These are phyloP conservation scores for Gossypium australe DNA, from an alignment of 345 rosid species.

Conservation along the genomic window DNA sequence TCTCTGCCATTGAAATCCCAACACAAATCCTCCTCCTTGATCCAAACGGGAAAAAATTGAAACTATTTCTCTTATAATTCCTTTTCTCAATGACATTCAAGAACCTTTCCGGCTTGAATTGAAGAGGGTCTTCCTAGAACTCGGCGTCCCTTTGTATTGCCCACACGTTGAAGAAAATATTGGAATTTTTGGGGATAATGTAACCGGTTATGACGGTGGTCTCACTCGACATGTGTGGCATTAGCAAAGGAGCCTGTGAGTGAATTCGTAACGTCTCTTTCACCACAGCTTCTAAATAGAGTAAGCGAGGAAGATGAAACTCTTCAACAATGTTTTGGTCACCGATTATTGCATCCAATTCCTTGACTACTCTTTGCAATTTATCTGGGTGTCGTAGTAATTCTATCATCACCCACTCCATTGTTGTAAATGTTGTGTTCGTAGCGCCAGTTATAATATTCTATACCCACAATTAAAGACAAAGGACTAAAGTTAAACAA, in stretches of 20 bases:
- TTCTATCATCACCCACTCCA: slow-evolving; percentile 23
- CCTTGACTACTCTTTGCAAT: slow-evolving; percentile 2
- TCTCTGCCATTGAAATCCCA: slow-evolving; percentile 19
- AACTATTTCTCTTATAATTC: slow-evolving; percentile 1
- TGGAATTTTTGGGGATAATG: slow-evolving; percentile 9
- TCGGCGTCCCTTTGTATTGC: slow-evolving; percentile 5
- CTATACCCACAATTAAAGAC: background rate
- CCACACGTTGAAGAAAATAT: background rate
- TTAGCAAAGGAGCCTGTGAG: slow-evolving; percentile 6
- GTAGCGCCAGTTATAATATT: background rate
- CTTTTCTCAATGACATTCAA: background rate
- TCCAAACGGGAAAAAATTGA: slow-evolving; percentile 19
- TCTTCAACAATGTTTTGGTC: slow-evolving; percentile 17
- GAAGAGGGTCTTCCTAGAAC: slow-evolving; percentile 4
- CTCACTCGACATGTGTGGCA: background rate
- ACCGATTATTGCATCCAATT: slow-evolving; percentile 12
- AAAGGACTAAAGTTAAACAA: no score
- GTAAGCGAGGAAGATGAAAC: background rate
- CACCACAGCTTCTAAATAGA: slow-evolving; percentile 8
- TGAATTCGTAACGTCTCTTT: slow-evolving; percentile 16
- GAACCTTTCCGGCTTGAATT: slow-evolving; percentile 19
- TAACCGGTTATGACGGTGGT: background rate
- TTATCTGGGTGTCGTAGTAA: slow-evolving; percentile 8
- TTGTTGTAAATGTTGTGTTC: background rate
- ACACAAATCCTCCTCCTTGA: slow-evolving; percentile 23